phyloP scores from a whole-genome alignment of 129 eudicot genomes.

The Saussurea involucrata region DNA sequence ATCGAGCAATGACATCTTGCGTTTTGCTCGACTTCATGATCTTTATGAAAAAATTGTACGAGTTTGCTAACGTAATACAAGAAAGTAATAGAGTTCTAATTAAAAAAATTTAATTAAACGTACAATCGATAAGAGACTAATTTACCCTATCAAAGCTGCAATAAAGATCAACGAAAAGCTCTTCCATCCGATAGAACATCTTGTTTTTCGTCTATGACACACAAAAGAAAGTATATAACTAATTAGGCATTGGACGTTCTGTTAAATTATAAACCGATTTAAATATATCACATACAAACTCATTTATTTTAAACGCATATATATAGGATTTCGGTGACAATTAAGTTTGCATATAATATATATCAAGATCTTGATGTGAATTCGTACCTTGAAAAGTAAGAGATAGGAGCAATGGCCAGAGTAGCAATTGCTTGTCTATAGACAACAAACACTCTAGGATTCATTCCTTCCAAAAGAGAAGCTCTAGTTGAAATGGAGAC shows the following conservation, averaged over 20 bases:
- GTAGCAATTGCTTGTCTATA: conserved; percentile 76
- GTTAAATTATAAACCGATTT: too few relatives aligned
- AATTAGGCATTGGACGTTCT: not conserved
- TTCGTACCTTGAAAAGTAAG: conserved; percentile 51
- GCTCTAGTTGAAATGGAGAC: conserved; percentile 59
- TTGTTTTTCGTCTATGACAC: conserved; percentile 45
- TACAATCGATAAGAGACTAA: not conserved
- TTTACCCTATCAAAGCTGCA: conserved; percentile 67
- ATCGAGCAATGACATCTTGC: too few relatives aligned
- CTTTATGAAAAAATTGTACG: not conserved
- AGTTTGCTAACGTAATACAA: not conserved
- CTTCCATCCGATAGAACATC: conserved; percentile 48
- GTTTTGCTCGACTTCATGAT: not conserved
- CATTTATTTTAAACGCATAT: too few relatives aligned
- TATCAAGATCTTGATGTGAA: not conserved
- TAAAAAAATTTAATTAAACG: too few relatives aligned
- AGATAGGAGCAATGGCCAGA: conserved; percentile 59
- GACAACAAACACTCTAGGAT: conserved; percentile 75
- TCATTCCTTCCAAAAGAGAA: conserved; percentile 77
- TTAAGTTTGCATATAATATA: not conserved
- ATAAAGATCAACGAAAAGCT: conserved; percentile 64
- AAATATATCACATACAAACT: too few relatives aligned
- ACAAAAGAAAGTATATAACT: not conserved
- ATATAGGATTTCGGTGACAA: not conserved
- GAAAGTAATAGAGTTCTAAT: too few relatives aligned